Conservation (phyloP, 306 rosid genomes). For the Quercus variabilis region DNA sequence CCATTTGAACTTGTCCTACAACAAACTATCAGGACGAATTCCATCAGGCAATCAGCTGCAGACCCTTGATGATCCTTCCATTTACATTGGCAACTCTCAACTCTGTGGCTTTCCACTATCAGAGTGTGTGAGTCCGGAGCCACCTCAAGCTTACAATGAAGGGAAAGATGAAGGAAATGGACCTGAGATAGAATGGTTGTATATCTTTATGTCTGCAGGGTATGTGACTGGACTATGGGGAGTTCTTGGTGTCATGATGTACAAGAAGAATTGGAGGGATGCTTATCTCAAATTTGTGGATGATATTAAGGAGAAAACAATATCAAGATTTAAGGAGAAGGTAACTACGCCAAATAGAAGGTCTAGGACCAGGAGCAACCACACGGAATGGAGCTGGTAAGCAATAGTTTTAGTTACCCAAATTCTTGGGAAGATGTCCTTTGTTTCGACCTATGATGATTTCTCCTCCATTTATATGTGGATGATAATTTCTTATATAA, state of each 20-base stretch:
- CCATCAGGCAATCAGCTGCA: constrained; percentile 33
- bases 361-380: neutral
- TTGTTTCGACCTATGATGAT: neutral
- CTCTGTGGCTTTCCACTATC: constrained; percentile 32
- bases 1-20: constrained; percentile 29
- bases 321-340: neutral
- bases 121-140: neutral
- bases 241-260: constrained; percentile 1
- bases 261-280: neutral
- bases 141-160: neutral
- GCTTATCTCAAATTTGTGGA: neutral
- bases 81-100: constrained; percentile 8
- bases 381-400: neutral
- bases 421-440: neutral
- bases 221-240: constrained; percentile 6
- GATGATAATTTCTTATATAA: neutral
- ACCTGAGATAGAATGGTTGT: constrained; percentile 10
- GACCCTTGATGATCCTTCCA: constrained; percentile 19
- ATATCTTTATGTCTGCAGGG: neutral
- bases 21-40: constrained; percentile 22
- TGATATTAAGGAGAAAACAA: neutral
- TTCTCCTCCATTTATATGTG: neutral
- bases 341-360: neutral
- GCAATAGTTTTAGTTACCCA: neutral
- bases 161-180: neutral